A percentile compares a stretch with the other conserved stretches of the same genome.
Evolutionary conservation across 371 early-diverging fungal species (phyloP).

Genomic region (Zancudomyces culisetae): DNA sequence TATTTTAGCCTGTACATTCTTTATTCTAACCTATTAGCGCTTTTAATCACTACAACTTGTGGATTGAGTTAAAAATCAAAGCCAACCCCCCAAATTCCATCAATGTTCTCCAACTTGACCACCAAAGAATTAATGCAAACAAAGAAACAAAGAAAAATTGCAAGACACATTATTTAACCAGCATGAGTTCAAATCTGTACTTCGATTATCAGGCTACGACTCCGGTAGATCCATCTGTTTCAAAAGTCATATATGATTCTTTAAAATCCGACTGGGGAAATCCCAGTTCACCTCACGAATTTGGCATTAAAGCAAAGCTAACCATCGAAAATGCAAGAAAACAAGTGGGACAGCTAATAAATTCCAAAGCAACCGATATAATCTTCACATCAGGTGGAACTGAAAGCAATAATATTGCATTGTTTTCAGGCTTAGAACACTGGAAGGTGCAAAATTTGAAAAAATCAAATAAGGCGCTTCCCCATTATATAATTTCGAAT

Average conservation of each 20-base stretch:
- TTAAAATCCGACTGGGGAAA: constrained; percentile 91
- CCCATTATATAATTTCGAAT: constrained; percentile 96
- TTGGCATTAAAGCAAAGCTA: constrained; percentile 95
- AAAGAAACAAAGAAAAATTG: too few species aligned
- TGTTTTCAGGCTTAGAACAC: constrained; percentile 68
- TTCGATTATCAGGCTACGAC: constrained; percentile 96
- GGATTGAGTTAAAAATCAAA: too few species aligned
- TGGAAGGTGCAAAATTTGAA: constrained; percentile 59
- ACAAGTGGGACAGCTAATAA: constrained; percentile 81
- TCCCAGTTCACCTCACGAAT: constrained; percentile 96
- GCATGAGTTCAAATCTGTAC: constrained; percentile 38
- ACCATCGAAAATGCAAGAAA: constrained; percentile 84
- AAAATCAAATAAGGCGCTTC: constrained; percentile 70
- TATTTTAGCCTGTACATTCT: too few species aligned
- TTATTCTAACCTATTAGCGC: too few species aligned
- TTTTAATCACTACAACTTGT: too few species aligned
- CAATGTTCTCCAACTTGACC: too few species aligned
- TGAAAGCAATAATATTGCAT: constrained; percentile 92
- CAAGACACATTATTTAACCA: too few species aligned
- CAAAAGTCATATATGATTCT: constrained; percentile 95
- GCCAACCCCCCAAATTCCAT: too few species aligned
- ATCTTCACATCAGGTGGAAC: constrained; percentile 98
- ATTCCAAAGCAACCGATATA: constrained; percentile 96
- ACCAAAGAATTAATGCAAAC: too few species aligned
- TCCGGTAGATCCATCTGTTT: constrained; percentile 91